Evolutionary conservation across 139 green algal genomes (phyloP), one percentile per base, ranked within the genome.

Genomic region (Haematococcus lacustris): DNA sequence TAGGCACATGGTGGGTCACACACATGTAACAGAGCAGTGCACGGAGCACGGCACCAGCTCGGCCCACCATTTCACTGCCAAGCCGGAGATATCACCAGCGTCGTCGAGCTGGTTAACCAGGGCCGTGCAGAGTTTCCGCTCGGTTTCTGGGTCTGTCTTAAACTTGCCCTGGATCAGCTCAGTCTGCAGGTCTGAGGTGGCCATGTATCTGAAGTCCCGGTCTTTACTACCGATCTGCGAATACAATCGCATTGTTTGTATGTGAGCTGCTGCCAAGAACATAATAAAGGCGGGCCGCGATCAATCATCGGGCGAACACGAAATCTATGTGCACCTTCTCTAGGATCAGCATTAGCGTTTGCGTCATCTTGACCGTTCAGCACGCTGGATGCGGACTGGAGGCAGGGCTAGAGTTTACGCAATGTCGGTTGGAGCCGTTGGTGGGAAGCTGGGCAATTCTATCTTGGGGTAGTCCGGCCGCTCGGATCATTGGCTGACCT

Each of bases 151-250:
- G 38, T 93, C 86, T 6, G 83, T 83, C 13, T 78, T 85, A 71
- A 97, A 96, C 1, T 61, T 77, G 28, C 91, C 85, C 60, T 90
- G 91, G 26, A 85, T 67, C 2, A 98, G 88, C 77, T 97, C 93
- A 41, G 82, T 85, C 21, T 93, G 82, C 51, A 98, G 79, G 78
- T 98, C 94, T 6, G 82, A 93, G 1, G 91, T 95, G 40, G 92
- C 94, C 94, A 98, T 98, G 76, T 97, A 98, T 23, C 94, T 80
- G 68, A 91, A 94, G 68, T 96, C 90, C 76, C 91, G 90, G 63
- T 93, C 88, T 62, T 87, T 83, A 57, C 76, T 85, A 1, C 70
- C 71, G 35, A 93, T 85, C 86, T 92, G 71, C 53, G 33, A 53
- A 28, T 17, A 53, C 43, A 9, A 53, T 17, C 9, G 43, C 43